Conservation (phyloP, 768 basidiomycete genomes). For the Pisolithus microcarpus region DNA sequence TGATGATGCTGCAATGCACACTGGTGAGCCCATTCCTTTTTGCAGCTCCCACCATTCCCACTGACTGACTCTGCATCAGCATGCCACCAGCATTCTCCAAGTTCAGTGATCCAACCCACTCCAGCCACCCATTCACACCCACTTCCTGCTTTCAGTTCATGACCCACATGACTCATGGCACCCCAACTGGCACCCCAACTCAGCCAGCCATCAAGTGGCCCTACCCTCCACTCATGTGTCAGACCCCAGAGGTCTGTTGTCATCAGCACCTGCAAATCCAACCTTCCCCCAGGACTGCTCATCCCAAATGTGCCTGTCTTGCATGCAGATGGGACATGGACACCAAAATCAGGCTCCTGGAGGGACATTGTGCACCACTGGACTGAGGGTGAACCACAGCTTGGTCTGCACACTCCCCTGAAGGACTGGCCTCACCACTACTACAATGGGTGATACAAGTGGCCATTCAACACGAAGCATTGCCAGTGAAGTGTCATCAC, state of each 20-base stretch:
- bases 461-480: not conserved
- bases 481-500: not conserved
- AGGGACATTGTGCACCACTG: conserved; percentile 5
- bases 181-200: too few relatives aligned
- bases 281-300: not conserved
- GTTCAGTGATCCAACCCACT: too few relatives aligned
- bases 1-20: too few relatives aligned
- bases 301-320: not conserved
- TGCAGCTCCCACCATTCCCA: too few relatives aligned
- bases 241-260: too few relatives aligned
- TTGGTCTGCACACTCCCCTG: not conserved
- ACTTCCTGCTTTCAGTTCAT: too few relatives aligned
- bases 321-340: conserved; percentile 10
- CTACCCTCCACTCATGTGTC: not conserved
- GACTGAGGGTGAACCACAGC: not conserved
- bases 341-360: conserved; percentile 11
- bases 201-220: too few relatives aligned
- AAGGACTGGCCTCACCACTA: conserved; percentile 6
- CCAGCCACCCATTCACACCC: too few relatives aligned
- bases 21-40: too few relatives aligned
- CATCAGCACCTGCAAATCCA: not conserved
- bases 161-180: too few relatives aligned
- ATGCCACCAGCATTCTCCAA: too few relatives aligned
- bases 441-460: not conserved
- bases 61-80: too few relatives aligned